Conservation (phyloP, 2,329 filamentous ascomycete genomes). For the Nothomitra cinnamomea region DNA sequence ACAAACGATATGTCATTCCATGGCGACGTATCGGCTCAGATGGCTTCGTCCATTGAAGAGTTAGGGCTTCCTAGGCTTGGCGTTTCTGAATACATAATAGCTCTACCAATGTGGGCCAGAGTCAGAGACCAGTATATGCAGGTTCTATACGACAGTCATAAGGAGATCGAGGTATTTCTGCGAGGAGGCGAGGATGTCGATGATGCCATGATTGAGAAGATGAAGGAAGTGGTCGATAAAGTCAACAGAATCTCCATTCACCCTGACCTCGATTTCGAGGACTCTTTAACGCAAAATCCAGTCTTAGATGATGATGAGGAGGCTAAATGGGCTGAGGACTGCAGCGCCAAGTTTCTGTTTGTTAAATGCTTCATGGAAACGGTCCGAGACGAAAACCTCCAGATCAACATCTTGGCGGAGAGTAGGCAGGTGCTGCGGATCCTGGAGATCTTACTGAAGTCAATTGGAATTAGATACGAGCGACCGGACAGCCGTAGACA, state of each 20-base stretch:
- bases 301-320: conserved; percentile 13
- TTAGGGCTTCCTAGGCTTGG: not conserved
- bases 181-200: not conserved
- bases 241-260: conserved; percentile 16
- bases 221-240: conserved; percentile 15
- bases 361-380: conserved; percentile 17
- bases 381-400: conserved; percentile 13
- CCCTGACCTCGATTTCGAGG: conserved; percentile 19
- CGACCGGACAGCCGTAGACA: conserved; percentile 6
- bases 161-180: conserved; percentile 4
- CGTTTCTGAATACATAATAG: conserved; percentile 5
- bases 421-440: conserved; percentile 17
- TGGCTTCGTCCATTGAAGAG: not conserved
- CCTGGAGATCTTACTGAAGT: conserved; percentile 18
- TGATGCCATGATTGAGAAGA: too few relatives aligned
- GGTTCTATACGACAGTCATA: conserved; percentile 4
- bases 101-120: conserved; percentile 3
- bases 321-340: conserved; percentile 19
- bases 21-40: not conserved
- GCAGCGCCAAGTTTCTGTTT: conserved; percentile 22
- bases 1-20: not conserved
- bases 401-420: conserved; percentile 17
- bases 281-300: conserved; percentile 15
- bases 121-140: conserved; percentile 6
- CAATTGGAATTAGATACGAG: conserved; percentile 8